Conservation (phyloP, 805 yeast species). For the Myxozyma kluyveri region DNA sequence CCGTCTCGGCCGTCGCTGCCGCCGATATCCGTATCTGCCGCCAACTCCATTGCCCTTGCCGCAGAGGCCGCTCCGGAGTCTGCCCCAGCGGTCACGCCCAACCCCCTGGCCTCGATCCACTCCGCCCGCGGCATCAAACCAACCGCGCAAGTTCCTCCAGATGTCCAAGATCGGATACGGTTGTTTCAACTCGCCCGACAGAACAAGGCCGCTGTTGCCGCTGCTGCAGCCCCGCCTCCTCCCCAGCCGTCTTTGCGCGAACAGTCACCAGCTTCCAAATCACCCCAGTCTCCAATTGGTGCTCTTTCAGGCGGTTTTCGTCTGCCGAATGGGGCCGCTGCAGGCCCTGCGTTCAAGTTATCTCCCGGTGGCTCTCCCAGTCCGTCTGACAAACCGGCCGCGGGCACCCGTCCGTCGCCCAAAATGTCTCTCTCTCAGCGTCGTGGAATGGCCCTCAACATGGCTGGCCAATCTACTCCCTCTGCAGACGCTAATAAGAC, state of each 20-base stretch:
- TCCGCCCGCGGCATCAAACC: conserved; percentile 26
- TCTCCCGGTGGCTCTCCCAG: too few species aligned
- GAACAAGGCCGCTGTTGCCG: conserved; percentile 41
- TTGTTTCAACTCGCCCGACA: conserved; percentile 85
- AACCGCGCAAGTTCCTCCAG: conserved; percentile 45
- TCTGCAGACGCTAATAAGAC: too few species aligned
- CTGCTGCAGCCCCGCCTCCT: conserved; percentile 26
- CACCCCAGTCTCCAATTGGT: neutral
- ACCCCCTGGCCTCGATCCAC: conserved; percentile 24
- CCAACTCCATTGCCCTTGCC: too few species aligned
- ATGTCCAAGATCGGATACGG: conserved; percentile 78
- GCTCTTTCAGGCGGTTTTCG: conserved; percentile 4
- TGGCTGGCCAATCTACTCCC: conserved; percentile 4
- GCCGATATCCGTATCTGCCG: neutral
- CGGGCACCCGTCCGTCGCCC: conserved; percentile 32
- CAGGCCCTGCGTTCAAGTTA: too few species aligned
- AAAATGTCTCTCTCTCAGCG: conserved; percentile 39
- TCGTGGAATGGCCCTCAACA: conserved; percentile 38
- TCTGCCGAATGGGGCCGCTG: too few species aligned
- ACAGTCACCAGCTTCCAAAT: neutral
- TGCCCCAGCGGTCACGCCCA: conserved; percentile 13
- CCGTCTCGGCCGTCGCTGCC: neutral
- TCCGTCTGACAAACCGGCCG: too few species aligned
- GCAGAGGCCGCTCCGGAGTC: neutral
- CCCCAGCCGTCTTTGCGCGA: conserved; percentile 9